phyloP scores from a whole-genome alignment of 2,329 filamentous ascomycete genomes.

The Phaeomoniella chlamydospora region DNA sequence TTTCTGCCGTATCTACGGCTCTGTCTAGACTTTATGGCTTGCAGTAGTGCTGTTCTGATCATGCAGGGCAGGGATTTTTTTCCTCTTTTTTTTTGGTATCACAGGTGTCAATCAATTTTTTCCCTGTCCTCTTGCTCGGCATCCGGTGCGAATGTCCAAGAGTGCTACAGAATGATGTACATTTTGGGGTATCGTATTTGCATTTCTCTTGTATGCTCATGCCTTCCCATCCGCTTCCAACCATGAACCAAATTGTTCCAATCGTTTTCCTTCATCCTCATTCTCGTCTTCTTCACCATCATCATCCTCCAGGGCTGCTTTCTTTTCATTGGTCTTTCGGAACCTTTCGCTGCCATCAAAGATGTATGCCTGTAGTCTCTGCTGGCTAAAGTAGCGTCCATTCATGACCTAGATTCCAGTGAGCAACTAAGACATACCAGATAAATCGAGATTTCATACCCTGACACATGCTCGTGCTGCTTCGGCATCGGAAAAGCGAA shows the following conservation, averaged over 20 bases:
- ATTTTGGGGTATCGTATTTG: not conserved
- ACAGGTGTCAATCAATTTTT: too few species aligned
- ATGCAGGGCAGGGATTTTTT: too few species aligned
- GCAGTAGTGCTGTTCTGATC: too few species aligned
- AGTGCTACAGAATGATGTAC: too few species aligned
- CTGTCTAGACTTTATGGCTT: too few species aligned
- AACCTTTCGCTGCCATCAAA: conserved; percentile 60
- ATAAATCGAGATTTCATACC: conserved; percentile 15
- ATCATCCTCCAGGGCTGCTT: conserved; percentile 28
- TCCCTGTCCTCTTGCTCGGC: too few species aligned
- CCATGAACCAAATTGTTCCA: conserved; percentile 35
- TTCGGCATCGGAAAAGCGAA: conserved; percentile 61
- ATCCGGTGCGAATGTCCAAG: too few species aligned
- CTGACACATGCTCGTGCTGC: conserved; percentile 57
- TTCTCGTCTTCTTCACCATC: conserved; percentile 34
- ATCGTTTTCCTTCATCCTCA: conserved; percentile 25
- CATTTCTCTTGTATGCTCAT: not conserved
- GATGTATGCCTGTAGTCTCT: conserved; percentile 56
- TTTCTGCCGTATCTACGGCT: too few species aligned
- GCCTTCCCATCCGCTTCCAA: conserved; percentile 22
- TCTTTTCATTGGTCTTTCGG: conserved; percentile 44
- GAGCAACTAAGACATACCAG: conserved; percentile 1
- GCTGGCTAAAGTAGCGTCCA: conserved; percentile 64
- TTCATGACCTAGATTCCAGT: conserved; percentile 46
- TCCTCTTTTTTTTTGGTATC: too few species aligned